These are phyloP conservation scores for Vishniacozyma victoriae DNA, from an alignment of 768 basidiomycete species.

Conservation along the genomic window DNA sequence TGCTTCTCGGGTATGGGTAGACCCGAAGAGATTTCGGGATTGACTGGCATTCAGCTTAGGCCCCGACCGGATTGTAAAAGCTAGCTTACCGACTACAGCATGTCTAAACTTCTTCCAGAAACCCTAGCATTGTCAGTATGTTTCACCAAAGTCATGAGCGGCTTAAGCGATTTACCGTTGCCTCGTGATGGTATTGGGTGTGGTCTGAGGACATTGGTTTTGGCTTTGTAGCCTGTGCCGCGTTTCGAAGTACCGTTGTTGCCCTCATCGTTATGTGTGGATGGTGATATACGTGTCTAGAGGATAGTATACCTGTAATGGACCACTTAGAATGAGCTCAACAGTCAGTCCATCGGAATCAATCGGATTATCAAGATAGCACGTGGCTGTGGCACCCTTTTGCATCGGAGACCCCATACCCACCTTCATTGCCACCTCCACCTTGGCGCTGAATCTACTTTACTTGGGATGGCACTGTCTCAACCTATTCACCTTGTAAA, in stretches of 20 bases:
- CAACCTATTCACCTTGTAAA: no score
- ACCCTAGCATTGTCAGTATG: conserved; percentile 53
- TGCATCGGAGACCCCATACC: no score
- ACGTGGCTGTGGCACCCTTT: no score
- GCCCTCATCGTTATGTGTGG: conserved; percentile 12
- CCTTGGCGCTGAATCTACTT: no score
- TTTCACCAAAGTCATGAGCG: background rate
- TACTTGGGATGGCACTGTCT: no score
- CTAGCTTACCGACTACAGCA: conserved; percentile 54
- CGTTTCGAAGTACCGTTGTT: conserved; percentile 28
- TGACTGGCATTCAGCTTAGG: conserved; percentile 49
- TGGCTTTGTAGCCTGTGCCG: conserved; percentile 25
- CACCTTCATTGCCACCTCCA: no score
- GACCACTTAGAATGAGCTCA: no score
- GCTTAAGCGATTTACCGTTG: conserved; percentile 31
- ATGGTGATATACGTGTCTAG: no score
- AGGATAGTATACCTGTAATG: no score
- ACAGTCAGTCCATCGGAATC: no score
- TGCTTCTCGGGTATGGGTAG: conserved; percentile 68
- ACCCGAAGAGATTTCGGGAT: conserved; percentile 85
- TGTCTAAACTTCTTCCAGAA: conserved; percentile 98
- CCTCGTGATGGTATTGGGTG: conserved; percentile 67
- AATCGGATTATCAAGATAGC: background rate
- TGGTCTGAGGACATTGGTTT: conserved; percentile 62
- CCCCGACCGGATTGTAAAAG: background rate